Conservation (phyloP, 768 basidiomycete genomes). For the Chalciporus chontae region DNA sequence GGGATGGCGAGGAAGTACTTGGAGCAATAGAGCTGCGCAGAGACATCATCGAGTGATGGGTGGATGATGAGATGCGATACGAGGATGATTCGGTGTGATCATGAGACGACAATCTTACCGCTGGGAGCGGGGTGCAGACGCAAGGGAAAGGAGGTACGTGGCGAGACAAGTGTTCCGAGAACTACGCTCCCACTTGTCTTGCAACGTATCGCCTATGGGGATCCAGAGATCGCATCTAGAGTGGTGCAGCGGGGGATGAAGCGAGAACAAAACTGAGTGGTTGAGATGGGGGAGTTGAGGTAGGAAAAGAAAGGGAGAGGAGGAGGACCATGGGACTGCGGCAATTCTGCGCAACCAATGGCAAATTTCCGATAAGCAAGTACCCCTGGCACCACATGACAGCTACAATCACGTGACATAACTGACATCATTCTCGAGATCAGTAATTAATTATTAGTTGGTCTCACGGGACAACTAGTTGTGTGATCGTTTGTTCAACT, state of each 20-base stretch:
- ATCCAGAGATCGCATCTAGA: neutral
- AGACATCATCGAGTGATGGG: neutral
- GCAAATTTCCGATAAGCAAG: slow-evolving; percentile 27
- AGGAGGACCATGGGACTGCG: slow-evolving; percentile 22
- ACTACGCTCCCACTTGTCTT: slow-evolving; percentile 44
- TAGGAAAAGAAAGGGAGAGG: neutral
- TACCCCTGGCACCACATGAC: slow-evolving; percentile 8
- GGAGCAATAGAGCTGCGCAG: neutral
- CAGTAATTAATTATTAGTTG: no score
- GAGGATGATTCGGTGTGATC: neutral
- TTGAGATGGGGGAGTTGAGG: neutral
- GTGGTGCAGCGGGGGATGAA: neutral
- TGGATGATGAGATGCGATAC: neutral
- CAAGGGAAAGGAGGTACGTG: slow-evolving; percentile 11
- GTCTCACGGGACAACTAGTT: no score
- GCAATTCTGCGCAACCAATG: slow-evolving; percentile 40
- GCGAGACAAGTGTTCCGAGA: slow-evolving; percentile 39
- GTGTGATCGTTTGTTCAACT: no score
- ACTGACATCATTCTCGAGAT: neutral
- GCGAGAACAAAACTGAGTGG: neutral
- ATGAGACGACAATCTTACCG: neutral
- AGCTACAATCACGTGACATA: slow-evolving; percentile 12
- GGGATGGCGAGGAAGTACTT: neutral
- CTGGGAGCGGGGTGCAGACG: neutral
- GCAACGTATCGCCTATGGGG: slow-evolving; percentile 9